phyloP scores from a whole-genome alignment of 768 basidiomycete species.

The Hypholoma sublateritium region DNA sequence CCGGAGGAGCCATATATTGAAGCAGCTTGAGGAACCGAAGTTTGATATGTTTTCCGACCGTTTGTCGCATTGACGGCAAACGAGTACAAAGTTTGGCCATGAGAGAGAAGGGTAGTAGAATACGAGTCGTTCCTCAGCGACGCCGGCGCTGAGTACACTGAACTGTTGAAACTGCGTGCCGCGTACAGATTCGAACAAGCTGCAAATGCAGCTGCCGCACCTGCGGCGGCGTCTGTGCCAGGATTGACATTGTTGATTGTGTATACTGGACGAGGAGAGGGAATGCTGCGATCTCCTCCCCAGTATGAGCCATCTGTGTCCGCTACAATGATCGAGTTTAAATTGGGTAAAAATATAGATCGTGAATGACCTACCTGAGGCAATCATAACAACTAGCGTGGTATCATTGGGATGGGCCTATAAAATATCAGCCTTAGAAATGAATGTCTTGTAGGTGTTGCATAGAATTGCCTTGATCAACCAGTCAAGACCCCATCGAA shows the following conservation, averaged over 20 bases:
- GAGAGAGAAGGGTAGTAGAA: conserved; percentile 63
- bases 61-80: conserved; percentile 72
- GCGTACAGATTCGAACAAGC: conserved; percentile 84
- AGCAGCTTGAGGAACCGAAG: conserved; percentile 62
- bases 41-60: conserved; percentile 64
- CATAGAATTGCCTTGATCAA: conserved; percentile 67
- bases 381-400: conserved; percentile 79
- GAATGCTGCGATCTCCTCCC: conserved; percentile 84
- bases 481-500: conserved; percentile 93
- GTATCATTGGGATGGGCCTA: conserved; percentile 79
- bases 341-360: neutral
- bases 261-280: conserved; percentile 71
- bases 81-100: conserved; percentile 72
- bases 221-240: conserved; percentile 88
- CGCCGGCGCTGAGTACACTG: conserved; percentile 55
- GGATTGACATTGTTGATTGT: conserved; percentile 78
- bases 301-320: conserved; percentile 78
- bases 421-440: neutral
- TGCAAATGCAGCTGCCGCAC: conserved; percentile 83
- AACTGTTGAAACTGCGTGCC: conserved; percentile 50
- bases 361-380: conserved; percentile 45
- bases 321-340: conserved; percentile 30
- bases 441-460: neutral
- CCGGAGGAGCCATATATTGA: conserved; percentile 70
- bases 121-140: conserved; percentile 75